phyloP scores from a whole-genome alignment of 257 asterid species.

The Solanum gracilifrons region DNA sequence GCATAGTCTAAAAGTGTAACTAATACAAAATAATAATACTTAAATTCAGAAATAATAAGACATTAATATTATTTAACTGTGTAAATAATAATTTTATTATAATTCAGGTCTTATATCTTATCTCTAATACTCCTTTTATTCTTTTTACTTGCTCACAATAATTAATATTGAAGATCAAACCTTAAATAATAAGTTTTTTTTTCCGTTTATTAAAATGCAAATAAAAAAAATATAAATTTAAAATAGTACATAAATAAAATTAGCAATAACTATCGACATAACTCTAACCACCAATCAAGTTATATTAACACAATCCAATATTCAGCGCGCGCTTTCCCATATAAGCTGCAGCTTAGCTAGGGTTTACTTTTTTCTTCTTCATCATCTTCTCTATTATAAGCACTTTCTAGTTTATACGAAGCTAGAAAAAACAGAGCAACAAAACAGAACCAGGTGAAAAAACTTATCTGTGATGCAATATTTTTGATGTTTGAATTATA shows the following conservation, averaged over 20 bases:
- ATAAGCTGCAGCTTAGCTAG: neutral
- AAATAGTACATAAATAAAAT: rapidly evolving
- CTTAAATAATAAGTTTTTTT: no score
- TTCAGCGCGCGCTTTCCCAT: neutral
- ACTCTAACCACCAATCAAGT: rapidly evolving
- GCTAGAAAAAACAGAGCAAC: neutral
- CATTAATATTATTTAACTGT: rapidly evolving
- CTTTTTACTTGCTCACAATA: no score
- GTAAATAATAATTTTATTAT: no score
- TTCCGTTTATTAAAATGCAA: no score
- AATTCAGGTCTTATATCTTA: no score
- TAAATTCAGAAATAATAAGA: no score
- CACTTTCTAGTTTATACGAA: neutral
- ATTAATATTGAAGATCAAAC: neutral
- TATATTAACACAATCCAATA: neutral
- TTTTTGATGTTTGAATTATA: neutral
- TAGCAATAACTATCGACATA: no score
- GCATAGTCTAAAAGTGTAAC: no score
- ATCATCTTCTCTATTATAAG: neutral
- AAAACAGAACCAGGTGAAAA: neutral
- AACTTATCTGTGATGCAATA: neutral
- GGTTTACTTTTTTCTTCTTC: neutral
- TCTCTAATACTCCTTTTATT: neutral
- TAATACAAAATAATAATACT: no score
- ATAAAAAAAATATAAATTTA: no score